These are phyloP conservation scores for Chlorella variabilis DNA, from an alignment of 163 green algal species.

Conservation along the genomic window DNA sequence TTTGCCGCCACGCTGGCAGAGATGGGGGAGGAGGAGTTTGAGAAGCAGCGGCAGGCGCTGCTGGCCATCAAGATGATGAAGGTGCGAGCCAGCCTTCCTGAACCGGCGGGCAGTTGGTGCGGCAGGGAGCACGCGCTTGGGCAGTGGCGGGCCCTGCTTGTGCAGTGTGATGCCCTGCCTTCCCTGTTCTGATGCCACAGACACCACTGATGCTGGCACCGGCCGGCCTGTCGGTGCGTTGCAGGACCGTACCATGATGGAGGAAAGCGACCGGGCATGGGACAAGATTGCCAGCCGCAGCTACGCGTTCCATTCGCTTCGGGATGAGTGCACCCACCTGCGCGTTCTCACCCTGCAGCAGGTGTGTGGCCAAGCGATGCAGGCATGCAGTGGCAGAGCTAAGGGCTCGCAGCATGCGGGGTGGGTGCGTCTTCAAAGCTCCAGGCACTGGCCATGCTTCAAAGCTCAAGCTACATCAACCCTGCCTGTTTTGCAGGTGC, in stretches of 20 bases:
- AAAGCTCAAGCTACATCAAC: too few relatives aligned
- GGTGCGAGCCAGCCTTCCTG: too few relatives aligned
- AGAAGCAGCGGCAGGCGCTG: constrained; percentile 70
- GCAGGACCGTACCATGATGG: constrained; percentile 71
- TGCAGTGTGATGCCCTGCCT: too few relatives aligned
- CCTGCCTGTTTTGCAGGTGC: too few relatives aligned
- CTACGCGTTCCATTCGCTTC: constrained; percentile 67
- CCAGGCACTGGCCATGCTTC: not conserved
- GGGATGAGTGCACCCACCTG: constrained; percentile 33
- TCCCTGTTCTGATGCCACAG: too few relatives aligned
- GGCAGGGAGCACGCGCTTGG: too few relatives aligned
- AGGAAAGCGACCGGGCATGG: constrained; percentile 87
- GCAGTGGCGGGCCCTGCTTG: not conserved
- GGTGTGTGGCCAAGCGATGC: not conserved
- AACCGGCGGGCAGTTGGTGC: too few relatives aligned
- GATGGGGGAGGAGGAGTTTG: constrained; percentile 70
- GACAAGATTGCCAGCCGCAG: constrained; percentile 70
- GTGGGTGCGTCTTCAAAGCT: too few relatives aligned
- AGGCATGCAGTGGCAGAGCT: too few relatives aligned
- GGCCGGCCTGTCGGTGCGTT: too few relatives aligned
- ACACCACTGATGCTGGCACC: too few relatives aligned
- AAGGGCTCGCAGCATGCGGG: too few relatives aligned
- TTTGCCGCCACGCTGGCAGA: constrained; percentile 53
- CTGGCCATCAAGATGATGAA: constrained; percentile 77
- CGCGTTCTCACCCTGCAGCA: constrained; percentile 33